Conservation (phyloP, 495 filamentous ascomycete genomes). For the Aspergillus steynii region DNA sequence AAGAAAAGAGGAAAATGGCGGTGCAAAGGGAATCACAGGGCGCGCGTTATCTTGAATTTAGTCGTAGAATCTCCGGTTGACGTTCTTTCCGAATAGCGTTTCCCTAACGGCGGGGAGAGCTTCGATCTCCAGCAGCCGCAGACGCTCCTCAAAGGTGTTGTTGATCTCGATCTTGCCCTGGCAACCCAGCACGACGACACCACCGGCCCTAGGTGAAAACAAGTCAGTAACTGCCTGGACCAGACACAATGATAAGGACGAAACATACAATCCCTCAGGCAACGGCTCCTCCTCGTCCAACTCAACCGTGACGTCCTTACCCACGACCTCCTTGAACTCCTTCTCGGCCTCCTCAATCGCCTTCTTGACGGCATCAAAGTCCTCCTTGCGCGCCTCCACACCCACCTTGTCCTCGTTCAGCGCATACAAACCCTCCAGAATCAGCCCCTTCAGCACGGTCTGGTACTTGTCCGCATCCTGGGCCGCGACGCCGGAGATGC, state of each 20-base stretch:
- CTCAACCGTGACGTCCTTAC: conserved; percentile 60
- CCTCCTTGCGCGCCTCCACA: conserved; percentile 75
- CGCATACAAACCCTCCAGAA: conserved; percentile 89
- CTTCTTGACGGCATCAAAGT: conserved; percentile 69
- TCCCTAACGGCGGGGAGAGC: conserved; percentile 82
- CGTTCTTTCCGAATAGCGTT: conserved; percentile 86
- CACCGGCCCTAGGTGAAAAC: conserved; percentile 65
- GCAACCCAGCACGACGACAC: conserved; percentile 74
- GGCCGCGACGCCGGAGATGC: conserved; percentile 59
- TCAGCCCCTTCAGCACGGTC: conserved; percentile 69
- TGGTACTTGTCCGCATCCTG: conserved; percentile 74
- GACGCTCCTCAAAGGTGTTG: conserved; percentile 93
- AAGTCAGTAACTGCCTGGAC: conserved; percentile 18
- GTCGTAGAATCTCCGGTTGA: conserved; percentile 91
- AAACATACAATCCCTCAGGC: conserved; percentile 80
- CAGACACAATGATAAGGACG: conserved; percentile 6
- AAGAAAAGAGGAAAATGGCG: conserved; percentile 12
- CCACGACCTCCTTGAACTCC: conserved; percentile 77
- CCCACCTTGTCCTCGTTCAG: conserved; percentile 75
- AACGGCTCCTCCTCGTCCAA: conserved; percentile 79
- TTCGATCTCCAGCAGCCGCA: conserved; percentile 79
- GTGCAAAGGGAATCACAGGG: conserved; percentile 14
- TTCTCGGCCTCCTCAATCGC: conserved; percentile 71
- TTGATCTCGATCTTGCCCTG: conserved; percentile 96
- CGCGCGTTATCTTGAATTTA: conserved; percentile 44